Base-by-base conservation (phyloP, 2,329 filamentous ascomycete genomes). In the Chaetoscypha palmicola region DNA sequence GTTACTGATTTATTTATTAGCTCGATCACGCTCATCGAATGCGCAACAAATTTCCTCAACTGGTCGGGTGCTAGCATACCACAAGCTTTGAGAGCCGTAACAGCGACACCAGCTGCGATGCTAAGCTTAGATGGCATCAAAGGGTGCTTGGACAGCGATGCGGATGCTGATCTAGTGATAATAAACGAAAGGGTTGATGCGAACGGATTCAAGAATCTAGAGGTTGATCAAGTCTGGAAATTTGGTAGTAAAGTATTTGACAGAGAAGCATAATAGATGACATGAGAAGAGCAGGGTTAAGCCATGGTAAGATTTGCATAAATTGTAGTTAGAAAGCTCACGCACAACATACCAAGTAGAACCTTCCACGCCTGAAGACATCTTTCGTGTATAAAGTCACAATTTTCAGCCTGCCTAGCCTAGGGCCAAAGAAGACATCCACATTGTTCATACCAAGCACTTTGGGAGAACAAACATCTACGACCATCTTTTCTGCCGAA, bases 31-130 rank as follows among this genome's bases (percentile, higher is more conserved):
- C 70, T 94, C n/a, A 74, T 90, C 31, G 83, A 91, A 55, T 92
- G 87, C 56, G 79, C 90, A 43, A 83, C 80, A 59, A 92, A 92
- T 64, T 90, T 92, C 62, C 69, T 87, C 54, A 74, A 74, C 46
- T 91, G 83, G 81, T 81, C 81, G 1, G 83, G 81, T 11, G 74
- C 77, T 4, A 73, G 71, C 26, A 73, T 90, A 26, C 77, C 83
- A 0, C 74, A 81, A 58, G 85, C 82, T 1, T 65, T 92, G 35
- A 76, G 74, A 50, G 76, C 84, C 7, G 86, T 90, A 22, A 92
- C 87, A 0, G 69, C 75, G 24, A 89, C 86, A 1, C 87, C 87
- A 1, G 86, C 87, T 1, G 74, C 72, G 37, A 87, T 92, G 83
- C 66, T 92, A 14, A 83, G 83, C 1, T 58, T 90, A 32, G 65